These are phyloP conservation scores for Malassezia equina DNA, from an alignment of 1,284 basidiomycete genomes.

Conservation along the genomic window DNA sequence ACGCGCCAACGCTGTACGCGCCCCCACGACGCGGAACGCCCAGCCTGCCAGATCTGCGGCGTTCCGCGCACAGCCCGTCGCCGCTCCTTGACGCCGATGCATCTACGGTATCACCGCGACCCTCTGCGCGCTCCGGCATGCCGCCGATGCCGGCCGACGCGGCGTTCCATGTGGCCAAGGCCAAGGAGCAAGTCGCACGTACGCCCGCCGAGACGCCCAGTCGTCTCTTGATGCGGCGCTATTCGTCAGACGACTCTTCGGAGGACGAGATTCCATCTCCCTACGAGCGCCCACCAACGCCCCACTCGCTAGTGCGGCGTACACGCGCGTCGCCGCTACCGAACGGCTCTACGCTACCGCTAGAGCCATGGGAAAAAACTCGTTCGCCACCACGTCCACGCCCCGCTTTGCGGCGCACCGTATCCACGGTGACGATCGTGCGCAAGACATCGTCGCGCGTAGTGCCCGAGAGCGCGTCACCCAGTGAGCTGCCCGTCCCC, in stretches of 20 bases:
- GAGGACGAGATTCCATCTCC: neutral
- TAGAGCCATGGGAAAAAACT: neutral
- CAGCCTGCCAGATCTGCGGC: neutral
- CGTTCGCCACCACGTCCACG: neutral
- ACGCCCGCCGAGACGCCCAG: neutral
- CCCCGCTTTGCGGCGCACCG: conserved; percentile 9
- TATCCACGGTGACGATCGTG: conserved; percentile 16
- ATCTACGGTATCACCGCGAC: neutral
- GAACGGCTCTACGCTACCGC: neutral
- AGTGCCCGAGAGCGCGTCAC: neutral
- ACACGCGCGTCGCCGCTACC: neutral
- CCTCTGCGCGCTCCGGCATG: neutral
- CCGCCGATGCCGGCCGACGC: conserved; percentile 8
- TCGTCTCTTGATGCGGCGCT: neutral
- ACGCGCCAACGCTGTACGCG: neutral
- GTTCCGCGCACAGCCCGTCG: neutral
- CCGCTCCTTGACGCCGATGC: neutral
- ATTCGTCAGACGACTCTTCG: neutral
- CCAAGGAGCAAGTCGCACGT: neutral
- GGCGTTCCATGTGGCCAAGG: conserved; percentile 3
- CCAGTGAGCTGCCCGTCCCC: neutral
- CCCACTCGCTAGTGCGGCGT: conserved; percentile 2
- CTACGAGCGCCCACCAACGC: neutral
- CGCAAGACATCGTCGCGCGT: conserved; percentile 2
- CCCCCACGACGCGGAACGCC: neutral